phyloP scores from a whole-genome alignment of 2,329 filamentous ascomycete genomes.

The Paramyrothecium sp. region DNA sequence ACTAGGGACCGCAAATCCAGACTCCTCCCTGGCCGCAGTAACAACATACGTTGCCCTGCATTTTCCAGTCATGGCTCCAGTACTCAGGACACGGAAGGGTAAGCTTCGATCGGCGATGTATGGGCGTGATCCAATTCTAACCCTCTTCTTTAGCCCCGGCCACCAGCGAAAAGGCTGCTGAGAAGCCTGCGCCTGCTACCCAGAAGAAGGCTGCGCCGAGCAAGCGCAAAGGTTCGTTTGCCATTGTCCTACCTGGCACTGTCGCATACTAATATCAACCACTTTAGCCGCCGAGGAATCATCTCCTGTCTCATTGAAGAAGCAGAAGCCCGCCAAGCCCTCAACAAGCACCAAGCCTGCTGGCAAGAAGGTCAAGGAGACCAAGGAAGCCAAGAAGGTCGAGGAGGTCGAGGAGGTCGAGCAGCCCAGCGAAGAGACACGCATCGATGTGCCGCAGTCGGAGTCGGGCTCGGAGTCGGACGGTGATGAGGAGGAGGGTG shows the following conservation, averaged over 20 bases:
- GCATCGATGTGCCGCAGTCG: constrained; percentile 28
- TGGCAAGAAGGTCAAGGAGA: constrained; percentile 26
- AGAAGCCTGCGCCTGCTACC: constrained; percentile 26
- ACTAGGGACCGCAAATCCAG: constrained; percentile 13
- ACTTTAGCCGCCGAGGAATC: constrained; percentile 40
- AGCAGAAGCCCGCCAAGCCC: constrained; percentile 40
- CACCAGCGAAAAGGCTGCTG: constrained; percentile 21
- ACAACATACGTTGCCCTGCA: constrained; percentile 6
- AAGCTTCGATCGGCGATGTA: constrained; percentile 1
- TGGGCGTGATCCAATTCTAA: constrained; percentile 15
- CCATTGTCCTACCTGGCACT: not conserved
- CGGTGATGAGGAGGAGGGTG: constrained; percentile 39
- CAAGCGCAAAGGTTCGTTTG: constrained; percentile 33
- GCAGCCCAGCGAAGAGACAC: constrained; percentile 23
- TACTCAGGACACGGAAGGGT: constrained; percentile 40
- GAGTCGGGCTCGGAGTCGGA: constrained; percentile 31
- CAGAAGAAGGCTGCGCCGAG: constrained; percentile 17
- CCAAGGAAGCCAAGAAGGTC: constrained; percentile 15
- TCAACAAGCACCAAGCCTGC: constrained; percentile 30
- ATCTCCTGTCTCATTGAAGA: constrained; percentile 43
- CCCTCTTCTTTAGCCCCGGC: not conserved
- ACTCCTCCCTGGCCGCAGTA: constrained; percentile 1
- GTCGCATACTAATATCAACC: constrained; percentile 17
- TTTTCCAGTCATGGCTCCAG: constrained; percentile 40
- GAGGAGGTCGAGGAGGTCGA: constrained; percentile 24